A percentile compares a stretch with the other conserved stretches of the same genome.
Evolutionary conservation across 2,329 filamentous ascomycete genomes (phyloP).

Genomic region (Cercospora sp.): DNA sequence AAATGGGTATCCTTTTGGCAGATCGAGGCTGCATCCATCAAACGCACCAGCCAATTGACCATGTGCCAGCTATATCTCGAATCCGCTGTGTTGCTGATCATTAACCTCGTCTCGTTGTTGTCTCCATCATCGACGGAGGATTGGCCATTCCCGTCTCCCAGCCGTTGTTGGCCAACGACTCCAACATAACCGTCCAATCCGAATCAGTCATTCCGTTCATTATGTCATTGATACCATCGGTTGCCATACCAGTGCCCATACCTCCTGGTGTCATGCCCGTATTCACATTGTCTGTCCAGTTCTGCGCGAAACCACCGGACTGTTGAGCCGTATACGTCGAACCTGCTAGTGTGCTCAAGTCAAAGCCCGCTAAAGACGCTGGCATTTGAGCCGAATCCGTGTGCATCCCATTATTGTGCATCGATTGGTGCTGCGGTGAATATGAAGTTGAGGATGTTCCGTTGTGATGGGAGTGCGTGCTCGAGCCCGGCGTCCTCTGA

Average conservation of each 20-base stretch:
- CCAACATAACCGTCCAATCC: conserved; percentile 37
- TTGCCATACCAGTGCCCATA: conserved; percentile 15
- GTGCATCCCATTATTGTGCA: conserved; percentile 8
- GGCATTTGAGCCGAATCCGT: conserved; percentile 16
- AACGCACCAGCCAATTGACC: background rate
- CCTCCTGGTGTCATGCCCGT: conserved; percentile 27
- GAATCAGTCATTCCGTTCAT: conserved; percentile 36
- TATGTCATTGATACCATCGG: conserved; percentile 28
- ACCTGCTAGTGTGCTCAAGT: conserved; percentile 26
- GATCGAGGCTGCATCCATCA: background rate
- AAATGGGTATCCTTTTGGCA: background rate
- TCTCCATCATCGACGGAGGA: background rate
- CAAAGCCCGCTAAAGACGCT: conserved; percentile 27
- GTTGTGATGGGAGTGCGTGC: conserved; percentile 30
- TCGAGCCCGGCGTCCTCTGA: conserved; percentile 33
- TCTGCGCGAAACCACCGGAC: conserved; percentile 25
- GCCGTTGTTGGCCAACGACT: conserved; percentile 25
- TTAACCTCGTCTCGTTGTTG: background rate
- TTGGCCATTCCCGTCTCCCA: conserved; percentile 27
- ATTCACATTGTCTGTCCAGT: conserved; percentile 20
- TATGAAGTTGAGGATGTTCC: conserved; percentile 34
- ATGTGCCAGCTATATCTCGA: background rate
- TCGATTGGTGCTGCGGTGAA: conserved; percentile 31
- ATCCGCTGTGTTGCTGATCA: background rate
- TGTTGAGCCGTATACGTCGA: conserved; percentile 19